Evolutionary conservation across 1,284 basidiomycete species (phyloP).

Genomic region (Apiotrichum montevideense): DNA sequence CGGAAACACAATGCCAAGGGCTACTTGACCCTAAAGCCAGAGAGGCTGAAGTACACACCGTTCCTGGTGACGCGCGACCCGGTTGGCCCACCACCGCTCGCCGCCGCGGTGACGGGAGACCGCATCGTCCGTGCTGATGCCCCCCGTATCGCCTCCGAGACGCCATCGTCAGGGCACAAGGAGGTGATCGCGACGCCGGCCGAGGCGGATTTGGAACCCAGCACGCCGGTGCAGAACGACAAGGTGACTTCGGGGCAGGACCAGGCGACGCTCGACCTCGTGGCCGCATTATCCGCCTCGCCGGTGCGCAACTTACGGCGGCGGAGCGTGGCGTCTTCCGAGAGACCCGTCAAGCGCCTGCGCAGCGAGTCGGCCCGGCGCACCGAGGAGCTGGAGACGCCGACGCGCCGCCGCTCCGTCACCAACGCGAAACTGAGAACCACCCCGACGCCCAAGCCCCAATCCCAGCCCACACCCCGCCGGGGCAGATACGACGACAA

Average conservation of each 20-base stretch:
- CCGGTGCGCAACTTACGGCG: conserved; percentile 29
- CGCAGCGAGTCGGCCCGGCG: conserved; percentile 5
- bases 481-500: neutral
- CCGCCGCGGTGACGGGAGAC: neutral
- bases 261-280: conserved; percentile 34
- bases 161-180: conserved; percentile 8
- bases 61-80: conserved; percentile 58
- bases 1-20: conserved; percentile 70
- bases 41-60: conserved; percentile 90
- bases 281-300: conserved; percentile 26
- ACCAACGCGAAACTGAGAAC: too few species aligned
- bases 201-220: conserved; percentile 2
- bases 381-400: neutral
- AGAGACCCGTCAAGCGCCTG: conserved; percentile 1
- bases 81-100: neutral
- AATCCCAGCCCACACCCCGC: neutral
- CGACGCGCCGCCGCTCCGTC: neutral
- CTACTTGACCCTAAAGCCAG: conserved; percentile 70
- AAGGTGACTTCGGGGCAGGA: conserved; percentile 28
- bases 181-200: conserved; percentile 12
- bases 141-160: neutral
- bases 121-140: neutral
- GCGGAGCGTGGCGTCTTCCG: conserved; percentile 9
- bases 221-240: conserved; percentile 4
- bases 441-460: neutral